Evolutionary conservation across 208 protist genomes (phyloP).

Genomic region (Herpetomonas tarakana): DNA sequence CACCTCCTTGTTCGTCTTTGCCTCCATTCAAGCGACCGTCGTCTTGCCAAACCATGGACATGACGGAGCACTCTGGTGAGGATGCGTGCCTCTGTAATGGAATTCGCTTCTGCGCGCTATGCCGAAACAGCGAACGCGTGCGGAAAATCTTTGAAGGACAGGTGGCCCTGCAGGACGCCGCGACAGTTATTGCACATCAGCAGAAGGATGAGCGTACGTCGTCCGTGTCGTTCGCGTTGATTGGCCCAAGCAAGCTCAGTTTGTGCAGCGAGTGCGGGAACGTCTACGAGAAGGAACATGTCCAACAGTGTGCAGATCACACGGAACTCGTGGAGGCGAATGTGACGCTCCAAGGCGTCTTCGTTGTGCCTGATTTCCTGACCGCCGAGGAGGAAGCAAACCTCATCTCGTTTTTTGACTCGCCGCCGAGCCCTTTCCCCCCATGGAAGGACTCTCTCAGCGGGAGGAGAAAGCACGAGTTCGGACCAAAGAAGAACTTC

Average conservation of each 20-base stretch:
- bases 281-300: conserved; percentile 22
- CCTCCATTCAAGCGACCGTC: too few species aligned
- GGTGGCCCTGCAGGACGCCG: conserved; percentile 22
- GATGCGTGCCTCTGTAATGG: conserved; percentile 53
- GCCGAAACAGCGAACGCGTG: conserved; percentile 44
- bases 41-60: too few species aligned
- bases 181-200: conserved; percentile 53
- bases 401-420: conserved; percentile 60
- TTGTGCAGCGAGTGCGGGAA: conserved; percentile 43
- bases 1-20: conserved; percentile 1
- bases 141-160: conserved; percentile 35
- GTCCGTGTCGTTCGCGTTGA: conserved; percentile 62
- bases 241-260: conserved; percentile 32
- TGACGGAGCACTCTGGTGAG: neutral
- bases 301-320: conserved; percentile 45
- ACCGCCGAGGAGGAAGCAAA: conserved; percentile 39
- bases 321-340: neutral
- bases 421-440: conserved; percentile 36
- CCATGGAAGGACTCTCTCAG: conserved; percentile 83
- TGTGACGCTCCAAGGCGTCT: conserved; percentile 38
- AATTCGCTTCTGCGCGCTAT: conserved; percentile 71
- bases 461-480: conserved; percentile 85
- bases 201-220: conserved; percentile 45
- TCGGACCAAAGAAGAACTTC: conserved; percentile 82
- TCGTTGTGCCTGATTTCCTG: conserved; percentile 42